Evolutionary conservation across 2,329 filamentous ascomycete genomes (phyloP).

Genomic region (Balansia obtecta): DNA sequence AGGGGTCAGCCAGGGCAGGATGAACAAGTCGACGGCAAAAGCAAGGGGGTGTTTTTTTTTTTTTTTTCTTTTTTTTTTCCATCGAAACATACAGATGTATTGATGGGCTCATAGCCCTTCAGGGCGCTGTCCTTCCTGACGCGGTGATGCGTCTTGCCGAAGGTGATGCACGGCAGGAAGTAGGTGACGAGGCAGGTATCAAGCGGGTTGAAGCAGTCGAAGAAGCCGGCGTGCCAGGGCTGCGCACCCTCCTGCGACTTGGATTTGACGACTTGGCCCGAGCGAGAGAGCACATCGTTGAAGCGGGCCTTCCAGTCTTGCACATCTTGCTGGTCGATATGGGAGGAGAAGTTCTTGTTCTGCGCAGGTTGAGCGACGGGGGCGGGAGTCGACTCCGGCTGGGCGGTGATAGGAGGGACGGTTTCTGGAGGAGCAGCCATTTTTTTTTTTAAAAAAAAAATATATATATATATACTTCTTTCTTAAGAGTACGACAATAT

Average conservation of each 20-base stretch:
- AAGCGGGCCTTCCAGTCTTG: slow-evolving; percentile 31
- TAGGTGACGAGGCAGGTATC: slow-evolving; percentile 32
- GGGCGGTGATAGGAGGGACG: not conserved
- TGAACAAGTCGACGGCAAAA: too few relatives aligned
- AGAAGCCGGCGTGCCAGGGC: slow-evolving; percentile 28
- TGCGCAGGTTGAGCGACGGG: slow-evolving; percentile 3
- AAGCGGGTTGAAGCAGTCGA: slow-evolving; percentile 31
- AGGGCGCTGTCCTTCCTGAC: slow-evolving; percentile 27
- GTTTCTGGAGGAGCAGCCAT: slow-evolving; percentile 1
- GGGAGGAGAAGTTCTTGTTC: slow-evolving; percentile 17
- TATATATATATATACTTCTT: too few relatives aligned
- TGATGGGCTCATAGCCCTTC: slow-evolving; percentile 31
- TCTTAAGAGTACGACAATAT: too few relatives aligned
- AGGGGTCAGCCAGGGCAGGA: too few relatives aligned
- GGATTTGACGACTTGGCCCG: slow-evolving; percentile 30
- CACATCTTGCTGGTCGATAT: slow-evolving; percentile 28
- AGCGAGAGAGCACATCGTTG: slow-evolving; percentile 30
- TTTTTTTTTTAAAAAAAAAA: too few relatives aligned
- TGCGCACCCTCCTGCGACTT: slow-evolving; percentile 24
- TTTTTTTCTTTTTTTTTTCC: too few relatives aligned
- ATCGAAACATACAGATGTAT: slow-evolving; percentile 27
- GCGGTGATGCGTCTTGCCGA: slow-evolving; percentile 35
- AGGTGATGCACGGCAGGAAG: slow-evolving; percentile 34
- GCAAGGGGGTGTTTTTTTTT: too few relatives aligned
- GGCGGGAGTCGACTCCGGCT: slow-evolving; percentile 19